phyloP scores from a whole-genome alignment of 164 flowering plant species.

The Sextonia rubra region DNA sequence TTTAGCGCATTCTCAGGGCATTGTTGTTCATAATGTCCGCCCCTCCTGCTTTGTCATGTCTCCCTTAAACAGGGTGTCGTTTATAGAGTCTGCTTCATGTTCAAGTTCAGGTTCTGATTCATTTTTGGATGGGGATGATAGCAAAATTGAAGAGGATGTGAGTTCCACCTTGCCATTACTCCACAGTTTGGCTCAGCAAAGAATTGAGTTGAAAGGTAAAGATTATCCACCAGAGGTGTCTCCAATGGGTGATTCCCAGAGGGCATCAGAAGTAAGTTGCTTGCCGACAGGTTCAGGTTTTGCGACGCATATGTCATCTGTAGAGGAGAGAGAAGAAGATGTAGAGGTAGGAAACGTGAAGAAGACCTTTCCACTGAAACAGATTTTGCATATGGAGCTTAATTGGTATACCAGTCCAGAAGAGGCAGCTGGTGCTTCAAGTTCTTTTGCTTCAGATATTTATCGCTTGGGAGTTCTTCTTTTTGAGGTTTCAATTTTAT shows the following conservation, averaged over 20 bases:
- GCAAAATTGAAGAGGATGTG: constrained; percentile 31
- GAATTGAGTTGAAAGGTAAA: constrained; percentile 21
- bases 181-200: constrained; percentile 20
- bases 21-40: constrained; percentile 81
- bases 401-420: constrained; percentile 94
- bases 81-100: constrained; percentile 91
- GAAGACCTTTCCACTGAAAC: constrained; percentile 65
- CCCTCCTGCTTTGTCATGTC: constrained; percentile 99
- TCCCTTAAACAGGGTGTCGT: constrained; percentile 76
- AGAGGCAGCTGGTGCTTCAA: constrained; percentile 59
- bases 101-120: constrained; percentile 89
- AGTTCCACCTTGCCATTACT: constrained; percentile 24
- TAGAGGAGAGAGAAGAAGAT: constrained; percentile 33
- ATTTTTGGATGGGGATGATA: constrained; percentile 40
- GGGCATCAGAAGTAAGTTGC: constrained; percentile 44
- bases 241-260: constrained; percentile 5
- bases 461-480: constrained; percentile 89
- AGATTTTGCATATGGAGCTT: constrained; percentile 65
- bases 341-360: constrained; percentile 32
- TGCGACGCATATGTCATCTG: constrained; percentile 10
- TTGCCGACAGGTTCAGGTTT: constrained; percentile 43
- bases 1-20: constrained; percentile 82
- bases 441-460: constrained; percentile 80
- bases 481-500: constrained; percentile 60
- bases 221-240: constrained; percentile 21